phyloP scores from a whole-genome alignment of 1,139 yeast genomes.

The Candida sp. region DNA sequence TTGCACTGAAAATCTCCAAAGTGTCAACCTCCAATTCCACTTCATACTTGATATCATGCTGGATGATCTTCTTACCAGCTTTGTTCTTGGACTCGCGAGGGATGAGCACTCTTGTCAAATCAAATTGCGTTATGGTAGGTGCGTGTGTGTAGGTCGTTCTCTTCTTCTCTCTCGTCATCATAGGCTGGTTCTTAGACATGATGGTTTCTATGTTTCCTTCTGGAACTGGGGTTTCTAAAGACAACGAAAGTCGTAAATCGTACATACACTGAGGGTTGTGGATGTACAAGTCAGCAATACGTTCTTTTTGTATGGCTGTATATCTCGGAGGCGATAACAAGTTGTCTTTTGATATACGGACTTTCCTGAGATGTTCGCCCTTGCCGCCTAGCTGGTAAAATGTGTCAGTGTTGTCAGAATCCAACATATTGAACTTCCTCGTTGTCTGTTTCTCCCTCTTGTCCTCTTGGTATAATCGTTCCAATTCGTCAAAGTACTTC shows the following conservation, averaged over 20 bases:
- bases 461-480: constrained; percentile 49
- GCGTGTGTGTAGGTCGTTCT: constrained; percentile 67
- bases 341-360: constrained; percentile 69
- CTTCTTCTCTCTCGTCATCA: constrained; percentile 62
- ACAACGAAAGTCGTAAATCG: constrained; percentile 77
- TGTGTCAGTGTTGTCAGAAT: constrained; percentile 46
- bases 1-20: constrained; percentile 62
- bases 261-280: constrained; percentile 79
- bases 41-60: constrained; percentile 53
- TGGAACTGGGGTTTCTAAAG: constrained; percentile 74
- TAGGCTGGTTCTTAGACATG: constrained; percentile 45
- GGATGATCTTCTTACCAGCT: constrained; percentile 39
- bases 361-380: constrained; percentile 59
- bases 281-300: constrained; percentile 72
- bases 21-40: constrained; percentile 79
- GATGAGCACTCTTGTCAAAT: constrained; percentile 63
- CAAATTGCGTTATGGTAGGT: constrained; percentile 73
- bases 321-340: constrained; percentile 63
- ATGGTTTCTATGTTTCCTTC: constrained; percentile 53
- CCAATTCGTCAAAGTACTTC: constrained; percentile 59
- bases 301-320: constrained; percentile 72
- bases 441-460: constrained; percentile 24
- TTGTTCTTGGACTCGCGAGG: constrained; percentile 51
- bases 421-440: constrained; percentile 44
- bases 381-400: constrained; percentile 41